A percentile compares a stretch with the other conserved stretches of the same genome.
Conservation (phyloP, 2,329 filamentous ascomycete species). For the Colletotrichum tropicicola region DNA sequence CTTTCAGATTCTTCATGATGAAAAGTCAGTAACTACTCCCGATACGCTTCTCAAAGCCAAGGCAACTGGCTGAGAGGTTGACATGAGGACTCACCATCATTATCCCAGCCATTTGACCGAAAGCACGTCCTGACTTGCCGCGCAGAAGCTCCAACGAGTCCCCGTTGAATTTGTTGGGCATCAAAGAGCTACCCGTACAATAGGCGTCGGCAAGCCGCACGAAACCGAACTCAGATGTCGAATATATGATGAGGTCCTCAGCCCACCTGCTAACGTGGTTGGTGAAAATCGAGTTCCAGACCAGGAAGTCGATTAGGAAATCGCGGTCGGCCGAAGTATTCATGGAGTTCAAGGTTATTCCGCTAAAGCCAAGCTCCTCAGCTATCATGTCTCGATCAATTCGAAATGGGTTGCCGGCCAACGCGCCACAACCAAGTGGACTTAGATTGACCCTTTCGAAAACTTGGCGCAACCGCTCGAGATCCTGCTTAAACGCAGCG, state of each 20-base stretch:
- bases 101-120: slow-evolving; percentile 63
- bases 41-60: slow-evolving; percentile 32
- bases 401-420: slow-evolving; percentile 39
- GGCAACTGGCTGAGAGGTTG: slow-evolving; percentile 32
- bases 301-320: slow-evolving; percentile 77
- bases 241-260: slow-evolving; percentile 74
- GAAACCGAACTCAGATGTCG: slow-evolving; percentile 36
- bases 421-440: slow-evolving; percentile 35
- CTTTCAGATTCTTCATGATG: slow-evolving; percentile 55
- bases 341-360: slow-evolving; percentile 75
- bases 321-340: slow-evolving; percentile 76
- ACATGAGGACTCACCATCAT: slow-evolving; percentile 59
- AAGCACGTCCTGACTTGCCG: slow-evolving; percentile 45
- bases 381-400: slow-evolving; percentile 43
- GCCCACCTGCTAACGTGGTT: slow-evolving; percentile 76
- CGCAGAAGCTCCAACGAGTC: slow-evolving; percentile 37
- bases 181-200: slow-evolving; percentile 34
- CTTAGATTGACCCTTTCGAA: slow-evolving; percentile 36
- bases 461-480: slow-evolving; percentile 36
- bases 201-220: slow-evolving; percentile 35
- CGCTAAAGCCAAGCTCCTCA: slow-evolving; percentile 76
- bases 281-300: slow-evolving; percentile 76
- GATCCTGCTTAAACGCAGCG: slow-evolving; percentile 34
- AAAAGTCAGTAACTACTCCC: slow-evolving; percentile 39
- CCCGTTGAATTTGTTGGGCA: slow-evolving; percentile 35